Conservation (phyloP, 2,329 filamentous ascomycete species). For the Botrytis tulipae region DNA sequence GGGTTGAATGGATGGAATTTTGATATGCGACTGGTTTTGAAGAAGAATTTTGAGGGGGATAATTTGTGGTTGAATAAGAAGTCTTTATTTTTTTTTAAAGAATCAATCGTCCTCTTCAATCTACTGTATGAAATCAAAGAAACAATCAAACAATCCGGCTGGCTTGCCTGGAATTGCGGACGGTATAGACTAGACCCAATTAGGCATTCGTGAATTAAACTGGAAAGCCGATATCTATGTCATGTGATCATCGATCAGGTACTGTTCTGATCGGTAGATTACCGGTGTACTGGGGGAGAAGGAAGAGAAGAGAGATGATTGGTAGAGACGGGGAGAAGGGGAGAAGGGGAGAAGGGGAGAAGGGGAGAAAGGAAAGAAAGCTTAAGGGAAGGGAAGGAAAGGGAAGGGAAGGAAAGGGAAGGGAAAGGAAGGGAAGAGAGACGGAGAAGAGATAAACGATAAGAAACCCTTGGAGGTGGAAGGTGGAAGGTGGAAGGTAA, state of each 20-base stretch:
- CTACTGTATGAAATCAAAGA: constrained; percentile 19
- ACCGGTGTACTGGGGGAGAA: neutral
- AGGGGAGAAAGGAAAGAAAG: neutral
- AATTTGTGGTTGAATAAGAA: constrained; percentile 8
- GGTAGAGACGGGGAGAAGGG: neutral
- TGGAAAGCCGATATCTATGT: neutral
- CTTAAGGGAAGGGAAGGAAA: too few species aligned
- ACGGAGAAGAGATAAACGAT: neutral
- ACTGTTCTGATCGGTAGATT: neutral
- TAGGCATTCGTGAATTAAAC: neutral
- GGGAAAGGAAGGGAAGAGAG: neutral
- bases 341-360: neutral
- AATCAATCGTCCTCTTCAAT: neutral
- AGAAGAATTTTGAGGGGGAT: neutral
- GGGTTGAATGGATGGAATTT: neutral
- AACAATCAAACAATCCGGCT: constrained; percentile 17
- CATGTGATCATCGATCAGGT: neutral
- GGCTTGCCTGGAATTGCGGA: constrained; percentile 10
- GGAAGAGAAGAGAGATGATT: neutral
- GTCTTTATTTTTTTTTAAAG: neutral
- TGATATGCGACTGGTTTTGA: constrained; percentile 9
- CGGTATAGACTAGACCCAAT: neutral
- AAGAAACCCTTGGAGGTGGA: neutral
- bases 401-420: neutral
- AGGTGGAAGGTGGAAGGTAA: neutral